Evolutionary conservation across 768 basidiomycete species (phyloP), one percentile per base, ranked within the genome.

Genomic region (Tricholoma sp.): DNA sequence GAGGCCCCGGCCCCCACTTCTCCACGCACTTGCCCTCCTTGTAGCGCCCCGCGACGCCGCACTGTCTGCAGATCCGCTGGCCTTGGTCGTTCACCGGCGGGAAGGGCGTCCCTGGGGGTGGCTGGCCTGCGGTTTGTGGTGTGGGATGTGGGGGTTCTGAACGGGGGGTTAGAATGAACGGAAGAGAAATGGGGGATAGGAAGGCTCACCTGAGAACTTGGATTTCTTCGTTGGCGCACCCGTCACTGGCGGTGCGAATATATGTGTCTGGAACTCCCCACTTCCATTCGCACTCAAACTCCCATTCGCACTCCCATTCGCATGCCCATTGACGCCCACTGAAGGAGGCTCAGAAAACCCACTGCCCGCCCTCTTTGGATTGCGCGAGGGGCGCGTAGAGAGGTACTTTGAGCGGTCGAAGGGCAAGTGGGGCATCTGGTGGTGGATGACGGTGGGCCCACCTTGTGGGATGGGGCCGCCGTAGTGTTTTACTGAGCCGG

Each of bases 21-120:
- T 91, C 89, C 52, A 91, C 89, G 66, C 89, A 91, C 61, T 89
- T 89, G 8, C 85, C 87, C 18, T 91, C 89, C 72, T 90, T 90
- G 72, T 91, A 91, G 1, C 89, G 74, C 0, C 89, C 89, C 0
- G 82, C 74, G 42, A 85, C 71, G 0, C 87, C 87, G 62, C 89
- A 91, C 63, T 88, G 86, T 6, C 88, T 74, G 66, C 89, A 91
- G 49, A 88, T 89, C 20, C 89, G 75, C 65, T 90, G 89, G 0
- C 89, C 89, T 51, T 79, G 74, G 1, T 77, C 73, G 63, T 88
- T 88, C 0, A 74, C 76, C 1, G 80, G 60, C 0, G 80, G 76
- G 61, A 69, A 82, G 4, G 70, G 61, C 3, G 32, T 17, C 69
- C 59, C 8, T 60, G 55, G 4, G 68, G 63, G 15, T 66, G 64